Conservation (phyloP, 352 stramenopile genomes). For the Phytopythium aichiense region DNA sequence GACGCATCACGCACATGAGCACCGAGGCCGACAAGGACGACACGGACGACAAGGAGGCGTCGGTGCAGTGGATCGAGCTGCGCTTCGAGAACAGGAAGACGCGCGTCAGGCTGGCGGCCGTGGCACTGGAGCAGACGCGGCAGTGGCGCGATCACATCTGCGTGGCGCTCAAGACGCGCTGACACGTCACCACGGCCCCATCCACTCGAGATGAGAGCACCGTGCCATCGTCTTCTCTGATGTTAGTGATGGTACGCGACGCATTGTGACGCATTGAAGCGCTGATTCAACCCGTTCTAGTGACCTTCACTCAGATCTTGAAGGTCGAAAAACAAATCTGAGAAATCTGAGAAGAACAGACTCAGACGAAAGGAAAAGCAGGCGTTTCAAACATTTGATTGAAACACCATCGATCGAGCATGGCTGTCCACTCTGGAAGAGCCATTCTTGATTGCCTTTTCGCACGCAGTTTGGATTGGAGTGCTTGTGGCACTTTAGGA, state of each 20-base stretch:
- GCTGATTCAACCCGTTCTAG: not conserved
- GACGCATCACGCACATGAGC: constrained; percentile 14
- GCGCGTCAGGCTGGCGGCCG: not conserved
- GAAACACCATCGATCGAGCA: not conserved
- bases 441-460: not conserved
- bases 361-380: not conserved
- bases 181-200: not conserved
- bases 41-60: not conserved
- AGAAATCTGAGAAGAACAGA: not conserved
- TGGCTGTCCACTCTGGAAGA: not conserved
- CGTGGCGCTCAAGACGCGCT: not conserved
- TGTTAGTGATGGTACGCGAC: not conserved
- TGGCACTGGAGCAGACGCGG: not conserved
- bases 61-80: constrained; percentile 19
- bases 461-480: too few species aligned
- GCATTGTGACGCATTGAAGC: not conserved
- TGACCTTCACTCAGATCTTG: constrained; percentile 2
- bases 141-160: constrained; percentile 7
- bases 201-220: not conserved
- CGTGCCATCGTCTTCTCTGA: not conserved
- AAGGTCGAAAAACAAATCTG: not conserved
- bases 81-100: constrained; percentile 7
- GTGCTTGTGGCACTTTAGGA: too few species aligned
- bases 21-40: constrained; percentile 7
- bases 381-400: not conserved